Base-by-base conservation (phyloP, 768 basidiomycete genomes). In the Phanerochaete carnosa region DNA sequence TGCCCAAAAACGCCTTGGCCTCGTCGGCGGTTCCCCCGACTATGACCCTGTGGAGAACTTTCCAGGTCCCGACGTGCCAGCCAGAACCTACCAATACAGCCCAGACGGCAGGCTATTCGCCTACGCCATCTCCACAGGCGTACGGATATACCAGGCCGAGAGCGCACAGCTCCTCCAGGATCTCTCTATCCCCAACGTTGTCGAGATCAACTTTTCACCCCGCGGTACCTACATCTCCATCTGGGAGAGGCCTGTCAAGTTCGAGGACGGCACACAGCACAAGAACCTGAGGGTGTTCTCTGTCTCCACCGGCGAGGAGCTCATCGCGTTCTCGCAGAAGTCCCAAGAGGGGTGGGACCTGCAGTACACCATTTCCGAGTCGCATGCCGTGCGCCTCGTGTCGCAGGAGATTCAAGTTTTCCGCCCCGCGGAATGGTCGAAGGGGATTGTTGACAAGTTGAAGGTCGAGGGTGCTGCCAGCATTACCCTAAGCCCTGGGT, bases 251-350 rank as follows among this genome's bases (percentile, higher is more conserved):
- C 92, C 90, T 66, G 85, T 86, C 68, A 97, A 97, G 76, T 83
- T 91, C 53, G 95, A 94, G 72, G 95, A 95, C 65, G 93, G 91
- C 57, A 72, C 84, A 1, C 93, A 94, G 74, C 92, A 96, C 81
- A 95, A 92, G 79, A 99, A 99, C 73, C 85, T 95, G 61, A 87
- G 92, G 61, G 81, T 98, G 64, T 99, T 95, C 80, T 89, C 89
- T 64, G 87, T 83, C 15, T 88, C 86, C 11, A 89, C 92, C 0
- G 94, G 93, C 47, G 85, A 92, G 69, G 94, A 98, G 75, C 84
- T 96, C 64, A 84, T 88, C 62, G 78, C 88, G 39, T 96, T 96
- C 76, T 82, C 87, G 53, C 94, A 97, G 78, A 97, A 97, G 78
- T 83, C 85, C n/a, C 84, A 83, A 73, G 94, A 97, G 63, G 86